Evolutionary conservation across 306 rosid genomes (phyloP).

Genomic region (Trifolium pratense): DNA sequence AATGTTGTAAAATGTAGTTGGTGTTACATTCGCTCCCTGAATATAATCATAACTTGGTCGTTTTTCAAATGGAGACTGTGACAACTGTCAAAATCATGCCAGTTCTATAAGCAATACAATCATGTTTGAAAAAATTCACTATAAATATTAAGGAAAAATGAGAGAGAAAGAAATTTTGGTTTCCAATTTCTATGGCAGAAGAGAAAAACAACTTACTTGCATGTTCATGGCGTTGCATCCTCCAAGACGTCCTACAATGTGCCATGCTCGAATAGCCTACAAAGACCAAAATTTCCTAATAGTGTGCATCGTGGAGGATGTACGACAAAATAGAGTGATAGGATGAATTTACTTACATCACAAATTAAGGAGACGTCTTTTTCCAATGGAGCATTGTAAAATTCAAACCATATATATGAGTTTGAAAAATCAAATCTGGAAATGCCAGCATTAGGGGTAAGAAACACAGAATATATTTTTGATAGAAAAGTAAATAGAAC

Average conservation of each 20-base stretch:
- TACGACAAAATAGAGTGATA: constrained; percentile 20
- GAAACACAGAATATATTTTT: constrained; percentile 19
- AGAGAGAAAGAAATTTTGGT: not conserved
- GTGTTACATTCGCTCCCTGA: constrained; percentile 82
- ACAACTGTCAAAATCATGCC: constrained; percentile 56
- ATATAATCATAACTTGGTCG: constrained; percentile 77
- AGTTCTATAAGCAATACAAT: constrained; percentile 36
- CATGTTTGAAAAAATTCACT: constrained; percentile 12
- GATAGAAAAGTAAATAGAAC: constrained; percentile 14
- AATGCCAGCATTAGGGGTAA: constrained; percentile 26
- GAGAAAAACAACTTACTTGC: constrained; percentile 65
- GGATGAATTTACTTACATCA: constrained; percentile 67
- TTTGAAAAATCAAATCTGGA: constrained; percentile 84
- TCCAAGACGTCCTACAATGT: constrained; percentile 85
- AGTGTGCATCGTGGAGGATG: constrained; percentile 9
- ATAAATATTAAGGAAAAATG: not conserved
- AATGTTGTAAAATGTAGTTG: constrained; percentile 81
- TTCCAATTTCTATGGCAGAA: not conserved
- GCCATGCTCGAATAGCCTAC: constrained; percentile 86
- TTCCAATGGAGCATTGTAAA: constrained; percentile 79
- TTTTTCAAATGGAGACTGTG: constrained; percentile 75
- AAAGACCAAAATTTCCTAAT: constrained; percentile 24
- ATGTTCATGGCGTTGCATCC: constrained; percentile 96
- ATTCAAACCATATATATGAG: constrained; percentile 87
- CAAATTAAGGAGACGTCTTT: constrained; percentile 75